These are phyloP conservation scores for Globisporangium cylindrosporum DNA, from an alignment of 352 stramenopile genomes.

Conservation along the genomic window DNA sequence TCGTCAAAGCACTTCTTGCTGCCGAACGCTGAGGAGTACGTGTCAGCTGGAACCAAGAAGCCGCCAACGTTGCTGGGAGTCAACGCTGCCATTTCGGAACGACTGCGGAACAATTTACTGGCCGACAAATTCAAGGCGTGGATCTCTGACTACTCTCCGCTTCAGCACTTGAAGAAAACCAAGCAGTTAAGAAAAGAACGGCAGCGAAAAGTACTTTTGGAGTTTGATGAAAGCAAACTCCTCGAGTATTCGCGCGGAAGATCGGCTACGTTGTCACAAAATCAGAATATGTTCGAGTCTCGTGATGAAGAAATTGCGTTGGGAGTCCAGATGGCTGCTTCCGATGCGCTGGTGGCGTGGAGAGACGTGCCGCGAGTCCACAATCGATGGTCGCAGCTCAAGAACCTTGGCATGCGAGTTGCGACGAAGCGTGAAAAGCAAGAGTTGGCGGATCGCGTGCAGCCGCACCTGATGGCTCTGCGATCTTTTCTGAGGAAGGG, in stretches of 20 bases:
- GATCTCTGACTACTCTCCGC: slow-evolving; percentile 37
- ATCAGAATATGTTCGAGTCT: neutral
- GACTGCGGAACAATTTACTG: slow-evolving; percentile 33
- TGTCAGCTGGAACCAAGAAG: slow-evolving; percentile 18
- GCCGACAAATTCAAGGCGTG: slow-evolving; percentile 47
- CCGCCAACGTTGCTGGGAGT: slow-evolving; percentile 26
- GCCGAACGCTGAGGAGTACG: slow-evolving; percentile 35
- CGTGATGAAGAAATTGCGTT: slow-evolving; percentile 48
- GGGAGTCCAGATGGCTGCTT: slow-evolving; percentile 44
- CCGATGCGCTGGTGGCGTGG: slow-evolving; percentile 48
- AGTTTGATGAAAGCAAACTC: slow-evolving; percentile 39
- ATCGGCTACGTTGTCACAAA: slow-evolving; percentile 16
- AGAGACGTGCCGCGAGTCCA: slow-evolving; percentile 27
- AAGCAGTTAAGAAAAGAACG: slow-evolving; percentile 36
- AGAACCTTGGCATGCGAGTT: slow-evolving; percentile 16
- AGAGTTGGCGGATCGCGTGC: slow-evolving; percentile 30
- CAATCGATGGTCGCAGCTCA: slow-evolving; percentile 26
- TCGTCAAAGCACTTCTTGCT: slow-evolving; percentile 32
- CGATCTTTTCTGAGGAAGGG: slow-evolving; percentile 22
- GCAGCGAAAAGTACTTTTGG: slow-evolving; percentile 38
- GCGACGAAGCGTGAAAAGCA: slow-evolving; percentile 33
- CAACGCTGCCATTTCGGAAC: slow-evolving; percentile 35
- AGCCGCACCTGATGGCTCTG: slow-evolving; percentile 40
- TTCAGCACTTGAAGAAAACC: slow-evolving; percentile 31
- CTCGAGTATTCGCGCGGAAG: slow-evolving; percentile 22